Evolutionary conservation across 2,329 filamentous ascomycete species (phyloP).

Genomic region (Ramularia endophylla): DNA sequence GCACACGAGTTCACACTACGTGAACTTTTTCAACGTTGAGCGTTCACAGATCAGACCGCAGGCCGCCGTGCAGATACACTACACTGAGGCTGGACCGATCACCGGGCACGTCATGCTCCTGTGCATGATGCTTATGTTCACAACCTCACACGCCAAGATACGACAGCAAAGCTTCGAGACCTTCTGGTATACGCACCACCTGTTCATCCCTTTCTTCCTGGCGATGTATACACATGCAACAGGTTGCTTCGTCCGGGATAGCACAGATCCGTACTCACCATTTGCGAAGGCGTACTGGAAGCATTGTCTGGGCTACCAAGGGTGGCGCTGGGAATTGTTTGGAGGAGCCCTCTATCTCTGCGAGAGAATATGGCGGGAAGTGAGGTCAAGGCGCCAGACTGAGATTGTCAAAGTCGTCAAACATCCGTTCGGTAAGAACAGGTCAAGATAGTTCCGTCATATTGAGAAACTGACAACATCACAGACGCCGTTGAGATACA

Average conservation of each 20-base stretch:
- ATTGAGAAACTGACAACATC: conserved; percentile 19
- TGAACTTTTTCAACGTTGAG: conserved; percentile 99
- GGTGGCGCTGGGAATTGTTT: conserved; percentile 94
- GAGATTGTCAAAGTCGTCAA: conserved; percentile 90
- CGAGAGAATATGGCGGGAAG: conserved; percentile 86
- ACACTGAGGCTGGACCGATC: conserved; percentile 79
- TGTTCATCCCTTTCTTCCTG: conserved; percentile 94
- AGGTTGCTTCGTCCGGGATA: conserved; percentile 93
- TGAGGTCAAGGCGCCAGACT: conserved; percentile 75
- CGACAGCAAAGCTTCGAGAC: conserved; percentile 97
- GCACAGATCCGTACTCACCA: conserved; percentile 64
- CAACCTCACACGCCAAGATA: conserved; percentile 86
- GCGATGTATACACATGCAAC: conserved; percentile 93
- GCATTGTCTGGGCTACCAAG: conserved; percentile 91
- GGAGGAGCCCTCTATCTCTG: conserved; percentile 78
- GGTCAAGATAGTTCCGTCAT: conserved; percentile 18
- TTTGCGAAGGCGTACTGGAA: conserved; percentile 85
- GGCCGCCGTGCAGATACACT: conserved; percentile 85
- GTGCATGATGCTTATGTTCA: conserved; percentile 99
- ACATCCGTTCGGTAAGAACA: conserved; percentile 78
- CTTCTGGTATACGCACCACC: conserved; percentile 98
- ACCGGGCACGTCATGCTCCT: conserved; percentile 97
- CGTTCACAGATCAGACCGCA: conserved; percentile 72
- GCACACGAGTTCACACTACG: conserved; percentile 79
- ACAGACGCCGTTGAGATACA: conserved; percentile 92